Conservation (phyloP, 116 monocot genomes). For the Trichopus zeylanicus region DNA sequence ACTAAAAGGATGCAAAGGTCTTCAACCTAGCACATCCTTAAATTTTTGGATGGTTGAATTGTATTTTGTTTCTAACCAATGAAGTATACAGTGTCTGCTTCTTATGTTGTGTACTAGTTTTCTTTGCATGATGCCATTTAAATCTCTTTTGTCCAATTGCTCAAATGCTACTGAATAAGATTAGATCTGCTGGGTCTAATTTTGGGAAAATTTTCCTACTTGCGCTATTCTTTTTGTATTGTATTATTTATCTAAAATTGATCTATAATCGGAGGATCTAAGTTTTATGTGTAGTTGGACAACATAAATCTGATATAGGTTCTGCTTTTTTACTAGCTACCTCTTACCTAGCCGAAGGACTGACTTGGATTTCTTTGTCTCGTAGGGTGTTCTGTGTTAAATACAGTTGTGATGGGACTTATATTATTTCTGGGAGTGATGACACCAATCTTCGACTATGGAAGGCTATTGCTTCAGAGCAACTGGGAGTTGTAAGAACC, state of each 20-base stretch:
- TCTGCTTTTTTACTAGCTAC: not conserved
- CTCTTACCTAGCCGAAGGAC: not conserved
- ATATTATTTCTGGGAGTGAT: conserved; percentile 96
- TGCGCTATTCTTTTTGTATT: too few species aligned
- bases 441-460: conserved; percentile 93
- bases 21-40: not conserved
- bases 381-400: conserved; percentile 88
- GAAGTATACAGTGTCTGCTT: not conserved
- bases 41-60: not conserved
- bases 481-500: conserved; percentile 82
- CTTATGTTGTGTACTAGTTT: too few species aligned
- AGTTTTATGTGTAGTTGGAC: too few species aligned
- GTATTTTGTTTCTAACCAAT: not conserved
- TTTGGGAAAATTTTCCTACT: too few species aligned
- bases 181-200: too few species aligned
- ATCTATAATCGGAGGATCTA: too few species aligned
- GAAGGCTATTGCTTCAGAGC: conserved; percentile 98
- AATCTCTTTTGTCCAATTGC: too few species aligned
- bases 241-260: too few species aligned
- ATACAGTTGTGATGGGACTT: conserved; percentile 81
- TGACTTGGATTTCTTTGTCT: not conserved
- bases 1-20: conserved; percentile 99
- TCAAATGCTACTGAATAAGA: too few species aligned
- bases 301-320: too few species aligned
- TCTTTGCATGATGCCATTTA: too few species aligned